phyloP scores from a whole-genome alignment of 2,329 filamentous ascomycete species.

The Cyphellophora attinorum region DNA sequence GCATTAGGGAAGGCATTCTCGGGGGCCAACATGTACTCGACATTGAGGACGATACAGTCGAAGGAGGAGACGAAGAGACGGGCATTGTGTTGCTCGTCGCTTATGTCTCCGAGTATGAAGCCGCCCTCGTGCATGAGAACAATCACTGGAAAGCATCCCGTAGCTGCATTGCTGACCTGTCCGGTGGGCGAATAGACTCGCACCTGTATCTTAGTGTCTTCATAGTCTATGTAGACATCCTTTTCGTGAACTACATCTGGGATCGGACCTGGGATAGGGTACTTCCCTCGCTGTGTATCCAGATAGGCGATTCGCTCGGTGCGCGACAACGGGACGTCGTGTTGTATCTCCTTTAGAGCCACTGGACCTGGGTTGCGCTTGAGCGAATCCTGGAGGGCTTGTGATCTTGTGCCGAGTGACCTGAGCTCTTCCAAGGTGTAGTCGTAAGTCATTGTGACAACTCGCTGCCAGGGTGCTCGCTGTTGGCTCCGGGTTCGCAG shows the following conservation, averaged over 20 bases:
- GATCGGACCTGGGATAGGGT: neutral
- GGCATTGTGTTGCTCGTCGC: constrained; percentile 16
- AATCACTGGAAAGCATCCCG: constrained; percentile 9
- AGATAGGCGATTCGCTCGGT: neutral
- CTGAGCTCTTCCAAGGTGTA: neutral
- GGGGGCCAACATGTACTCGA: constrained; percentile 16
- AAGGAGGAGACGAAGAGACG: constrained; percentile 17
- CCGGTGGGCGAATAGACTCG: neutral
- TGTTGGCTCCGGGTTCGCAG: too few relatives aligned
- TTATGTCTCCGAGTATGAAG: constrained; percentile 18
- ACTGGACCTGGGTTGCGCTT: neutral
- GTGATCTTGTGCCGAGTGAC: neutral
- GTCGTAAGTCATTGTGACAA: too few relatives aligned
- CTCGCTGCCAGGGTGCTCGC: too few relatives aligned
- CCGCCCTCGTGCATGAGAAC: constrained; percentile 20
- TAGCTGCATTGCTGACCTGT: neutral
- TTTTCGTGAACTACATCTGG: neutral
- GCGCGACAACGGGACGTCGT: neutral
- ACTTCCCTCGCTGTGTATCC: neutral
- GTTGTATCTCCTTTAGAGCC: neutral
- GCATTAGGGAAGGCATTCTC: constrained; percentile 15
- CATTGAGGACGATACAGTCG: constrained; percentile 13
- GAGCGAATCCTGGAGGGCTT: neutral
- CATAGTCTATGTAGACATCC: neutral
- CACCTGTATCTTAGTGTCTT: neutral